Evolutionary conservation across 2,329 filamentous ascomycete genomes (phyloP).

Genomic region (Cytospora piceicola): DNA sequence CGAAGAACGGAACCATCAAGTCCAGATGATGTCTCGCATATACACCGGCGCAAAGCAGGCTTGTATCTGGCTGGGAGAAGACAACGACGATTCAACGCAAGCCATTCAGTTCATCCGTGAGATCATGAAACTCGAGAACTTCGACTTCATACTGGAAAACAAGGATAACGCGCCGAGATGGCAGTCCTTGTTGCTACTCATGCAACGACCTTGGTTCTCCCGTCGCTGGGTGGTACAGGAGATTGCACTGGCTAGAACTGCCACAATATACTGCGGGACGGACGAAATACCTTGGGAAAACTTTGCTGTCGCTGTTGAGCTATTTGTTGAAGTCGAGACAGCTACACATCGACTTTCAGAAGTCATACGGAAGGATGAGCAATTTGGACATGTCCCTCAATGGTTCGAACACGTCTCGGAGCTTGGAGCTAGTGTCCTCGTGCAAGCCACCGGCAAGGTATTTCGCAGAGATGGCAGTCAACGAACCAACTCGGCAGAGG

Average conservation of each 20-base stretch:
- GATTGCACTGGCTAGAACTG: slow-evolving; percentile 41
- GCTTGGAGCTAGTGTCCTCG: slow-evolving; percentile 42
- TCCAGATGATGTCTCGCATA: slow-evolving; percentile 42
- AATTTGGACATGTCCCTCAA: slow-evolving; percentile 36
- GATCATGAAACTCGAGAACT: slow-evolving; percentile 39
- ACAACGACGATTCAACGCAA: slow-evolving; percentile 33
- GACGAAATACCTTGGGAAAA: slow-evolving; percentile 42
- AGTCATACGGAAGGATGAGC: slow-evolving; percentile 40
- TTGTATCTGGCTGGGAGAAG: slow-evolving; percentile 42
- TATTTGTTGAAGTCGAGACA: slow-evolving; percentile 45
- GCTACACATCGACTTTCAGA: slow-evolving; percentile 43
- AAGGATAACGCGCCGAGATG: slow-evolving; percentile 34
- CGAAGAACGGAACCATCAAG: slow-evolving; percentile 41
- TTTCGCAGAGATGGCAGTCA: slow-evolving; percentile 34
- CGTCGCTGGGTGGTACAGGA: slow-evolving; percentile 50
- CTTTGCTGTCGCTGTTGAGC: slow-evolving; percentile 44
- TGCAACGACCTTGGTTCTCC: slow-evolving; percentile 46
- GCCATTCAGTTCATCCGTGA: slow-evolving; percentile 42
- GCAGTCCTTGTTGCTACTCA: slow-evolving; percentile 41
- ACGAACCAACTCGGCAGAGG: slow-evolving; percentile 3
- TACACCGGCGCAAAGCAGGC: slow-evolving; percentile 40
- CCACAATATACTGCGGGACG: slow-evolving; percentile 43
- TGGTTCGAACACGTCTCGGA: slow-evolving; percentile 43
- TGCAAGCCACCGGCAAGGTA: slow-evolving; percentile 41
- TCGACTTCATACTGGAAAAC: slow-evolving; percentile 38